phyloP scores from a whole-genome alignment of 2,329 filamentous ascomycete species.

The Dissoconium aciculare region DNA sequence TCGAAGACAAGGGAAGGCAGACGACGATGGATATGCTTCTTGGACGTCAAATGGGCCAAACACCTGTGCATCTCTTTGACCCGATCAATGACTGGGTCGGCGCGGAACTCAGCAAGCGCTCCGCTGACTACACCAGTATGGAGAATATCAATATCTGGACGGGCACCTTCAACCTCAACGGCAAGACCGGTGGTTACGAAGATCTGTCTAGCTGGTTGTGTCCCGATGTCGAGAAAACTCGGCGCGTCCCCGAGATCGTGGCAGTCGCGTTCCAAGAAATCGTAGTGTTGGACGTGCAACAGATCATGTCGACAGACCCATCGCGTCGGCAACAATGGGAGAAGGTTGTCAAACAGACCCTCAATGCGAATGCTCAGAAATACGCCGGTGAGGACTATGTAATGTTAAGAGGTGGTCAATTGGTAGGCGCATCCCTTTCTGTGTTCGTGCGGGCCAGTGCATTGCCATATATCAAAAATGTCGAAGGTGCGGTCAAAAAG shows the following conservation, averaged over 20 bases:
- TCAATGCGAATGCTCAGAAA: conserved; percentile 56
- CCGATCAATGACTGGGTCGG: conserved; percentile 86
- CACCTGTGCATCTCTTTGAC: conserved; percentile 74
- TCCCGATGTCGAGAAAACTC: conserved; percentile 39
- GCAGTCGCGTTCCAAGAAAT: conserved; percentile 95
- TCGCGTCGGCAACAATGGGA: conserved; percentile 78
- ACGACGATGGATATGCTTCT: conserved; percentile 90
- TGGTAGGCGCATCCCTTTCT: conserved; percentile 84
- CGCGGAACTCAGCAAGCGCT: conserved; percentile 52
- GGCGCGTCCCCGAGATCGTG: conserved; percentile 64
- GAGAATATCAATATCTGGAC: conserved; percentile 66
- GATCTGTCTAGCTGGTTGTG: conserved; percentile 81
- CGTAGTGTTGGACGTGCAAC: conserved; percentile 90
- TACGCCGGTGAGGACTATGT: conserved; percentile 68
- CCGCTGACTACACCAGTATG: conserved; percentile 57
- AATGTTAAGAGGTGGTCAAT: conserved; percentile 74
- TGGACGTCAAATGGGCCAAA: conserved; percentile 72
- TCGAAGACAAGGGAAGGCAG: conserved; percentile 81
- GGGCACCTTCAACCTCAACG: conserved; percentile 92
- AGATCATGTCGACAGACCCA: conserved; percentile 98
- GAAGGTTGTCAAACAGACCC: conserved; percentile 55
- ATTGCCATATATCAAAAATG: conserved; percentile 77
- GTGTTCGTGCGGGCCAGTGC: conserved; percentile 74
- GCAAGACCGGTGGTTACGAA: conserved; percentile 61
- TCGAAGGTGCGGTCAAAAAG: conserved; percentile 92